phyloP scores from a whole-genome alignment of 495 filamentous ascomycete genomes.

The Polyplosphaeria fusca region DNA sequence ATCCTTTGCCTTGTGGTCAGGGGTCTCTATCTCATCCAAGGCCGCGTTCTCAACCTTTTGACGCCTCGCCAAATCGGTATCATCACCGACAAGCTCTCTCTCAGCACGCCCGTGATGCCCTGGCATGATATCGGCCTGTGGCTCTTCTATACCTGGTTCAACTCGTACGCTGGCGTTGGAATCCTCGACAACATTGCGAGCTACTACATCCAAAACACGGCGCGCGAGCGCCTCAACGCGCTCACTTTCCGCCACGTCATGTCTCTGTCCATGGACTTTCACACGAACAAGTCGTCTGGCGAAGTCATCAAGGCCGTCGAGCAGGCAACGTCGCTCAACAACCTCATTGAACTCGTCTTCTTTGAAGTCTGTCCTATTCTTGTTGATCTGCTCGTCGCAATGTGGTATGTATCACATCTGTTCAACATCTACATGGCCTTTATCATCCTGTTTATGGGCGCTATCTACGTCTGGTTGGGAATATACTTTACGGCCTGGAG shows the following conservation, averaged over 20 bases:
- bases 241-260: conserved; percentile 72
- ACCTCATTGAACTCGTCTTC: conserved; percentile 62
- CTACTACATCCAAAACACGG: conserved; percentile 55
- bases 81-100: conserved; percentile 37
- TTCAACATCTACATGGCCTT: conserved; percentile 75
- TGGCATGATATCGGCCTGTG: conserved; percentile 39
- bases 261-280: conserved; percentile 74
- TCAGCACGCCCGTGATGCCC: conserved; percentile 20
- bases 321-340: conserved; percentile 60
- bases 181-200: conserved; percentile 23
- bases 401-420: conserved; percentile 62
- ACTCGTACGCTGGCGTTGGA: conserved; percentile 15
- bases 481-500: conserved; percentile 17
- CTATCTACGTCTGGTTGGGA: conserved; percentile 58
- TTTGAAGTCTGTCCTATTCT: conserved; percentile 69
- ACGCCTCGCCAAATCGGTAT: conserved; percentile 39
- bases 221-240: conserved; percentile 56
- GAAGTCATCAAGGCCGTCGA: conserved; percentile 66
- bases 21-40: conserved; percentile 23
- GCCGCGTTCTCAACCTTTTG: conserved; percentile 39
- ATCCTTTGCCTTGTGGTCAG: conserved; percentile 33
- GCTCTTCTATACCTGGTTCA: conserved; percentile 33
- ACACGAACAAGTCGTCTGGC: conserved; percentile 68
- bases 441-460: conserved; percentile 59
- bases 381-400: conserved; percentile 66